Conservation (phyloP, 345 rosid species). For the Camelina sativa region DNA sequence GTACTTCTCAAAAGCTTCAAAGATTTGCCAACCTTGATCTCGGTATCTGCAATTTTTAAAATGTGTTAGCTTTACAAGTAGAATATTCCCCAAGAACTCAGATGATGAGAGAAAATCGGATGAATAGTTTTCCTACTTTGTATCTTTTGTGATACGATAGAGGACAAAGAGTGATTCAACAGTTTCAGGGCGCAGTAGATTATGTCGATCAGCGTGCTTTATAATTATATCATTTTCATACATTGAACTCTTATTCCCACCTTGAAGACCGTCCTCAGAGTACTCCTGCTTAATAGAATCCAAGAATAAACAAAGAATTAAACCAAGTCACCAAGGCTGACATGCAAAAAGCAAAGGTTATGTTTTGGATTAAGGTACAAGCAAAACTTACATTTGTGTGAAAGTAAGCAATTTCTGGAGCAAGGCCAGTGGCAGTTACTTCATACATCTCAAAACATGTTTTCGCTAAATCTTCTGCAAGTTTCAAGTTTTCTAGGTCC, state of each 20-base stretch:
- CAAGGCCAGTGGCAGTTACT: constrained; percentile 94
- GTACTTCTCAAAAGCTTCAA: constrained; percentile 86
- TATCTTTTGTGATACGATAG: constrained; percentile 81
- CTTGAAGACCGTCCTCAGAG: constrained; percentile 81
- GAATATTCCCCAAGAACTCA: neutral
- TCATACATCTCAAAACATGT: constrained; percentile 97
- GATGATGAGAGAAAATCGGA: constrained; percentile 25
- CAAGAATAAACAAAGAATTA: constrained; percentile 31
- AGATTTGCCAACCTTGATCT: constrained; percentile 98
- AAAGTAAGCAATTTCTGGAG: constrained; percentile 97
- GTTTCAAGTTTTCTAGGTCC: constrained; percentile 90
- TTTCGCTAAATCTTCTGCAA: constrained; percentile 87
- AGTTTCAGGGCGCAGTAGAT: constrained; percentile 94
- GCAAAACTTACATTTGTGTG: constrained; percentile 71
- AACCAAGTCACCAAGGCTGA: constrained; percentile 25
- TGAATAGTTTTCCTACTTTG: constrained; percentile 56
- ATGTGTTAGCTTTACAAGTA: constrained; percentile 15
- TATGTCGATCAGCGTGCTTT: constrained; percentile 85
- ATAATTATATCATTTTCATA: constrained; percentile 85
- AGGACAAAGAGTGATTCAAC: constrained; percentile 92
- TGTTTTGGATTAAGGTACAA: neutral
- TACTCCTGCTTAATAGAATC: constrained; percentile 62
- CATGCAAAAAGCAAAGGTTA: constrained; percentile 12
- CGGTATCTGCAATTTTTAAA: constrained; percentile 59
- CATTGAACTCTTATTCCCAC: constrained; percentile 83